phyloP scores from a whole-genome alignment of 2,329 filamentous ascomycete species.

The Epichloe sp. region DNA sequence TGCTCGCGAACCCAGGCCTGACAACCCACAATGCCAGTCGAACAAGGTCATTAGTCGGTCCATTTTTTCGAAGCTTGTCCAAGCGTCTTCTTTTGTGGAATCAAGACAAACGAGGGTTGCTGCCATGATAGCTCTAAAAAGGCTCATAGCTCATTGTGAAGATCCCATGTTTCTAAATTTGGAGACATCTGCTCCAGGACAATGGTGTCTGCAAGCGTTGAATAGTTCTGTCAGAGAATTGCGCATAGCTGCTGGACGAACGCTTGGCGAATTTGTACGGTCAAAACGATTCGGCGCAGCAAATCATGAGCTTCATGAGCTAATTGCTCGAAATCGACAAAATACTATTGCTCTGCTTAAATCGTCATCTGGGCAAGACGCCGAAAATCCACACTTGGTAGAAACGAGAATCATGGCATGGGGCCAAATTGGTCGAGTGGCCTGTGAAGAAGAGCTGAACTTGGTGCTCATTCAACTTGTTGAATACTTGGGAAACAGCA shows the following conservation, averaged over 20 bases:
- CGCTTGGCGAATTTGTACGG: constrained; percentile 52
- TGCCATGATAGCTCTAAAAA: constrained; percentile 58
- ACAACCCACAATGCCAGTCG: constrained; percentile 2
- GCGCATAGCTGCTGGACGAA: constrained; percentile 62
- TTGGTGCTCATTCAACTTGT: constrained; percentile 72
- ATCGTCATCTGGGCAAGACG: constrained; percentile 54
- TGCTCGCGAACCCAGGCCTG: not conserved
- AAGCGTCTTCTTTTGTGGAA: constrained; percentile 32
- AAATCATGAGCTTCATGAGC: constrained; percentile 7
- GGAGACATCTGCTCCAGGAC: constrained; percentile 52
- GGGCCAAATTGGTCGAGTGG: constrained; percentile 67
- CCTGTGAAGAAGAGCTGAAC: constrained; percentile 72
- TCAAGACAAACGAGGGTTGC: constrained; percentile 51
- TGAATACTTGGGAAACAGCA: constrained; percentile 75
- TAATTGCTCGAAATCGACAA: constrained; percentile 39
- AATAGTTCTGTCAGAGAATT: constrained; percentile 77
- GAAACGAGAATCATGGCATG: constrained; percentile 80
- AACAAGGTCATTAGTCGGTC: constrained; percentile 26
- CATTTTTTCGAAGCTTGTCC: constrained; percentile 30
- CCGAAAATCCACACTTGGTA: constrained; percentile 45
- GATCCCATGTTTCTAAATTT: constrained; percentile 50
- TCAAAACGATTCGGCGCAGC: constrained; percentile 9
- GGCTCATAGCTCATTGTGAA: constrained; percentile 54
- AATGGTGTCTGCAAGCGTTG: constrained; percentile 71
- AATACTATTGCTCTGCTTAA: constrained; percentile 59